Evolutionary conservation across 1,284 basidiomycete genomes (phyloP).

Genomic region (Malassezia equina): DNA sequence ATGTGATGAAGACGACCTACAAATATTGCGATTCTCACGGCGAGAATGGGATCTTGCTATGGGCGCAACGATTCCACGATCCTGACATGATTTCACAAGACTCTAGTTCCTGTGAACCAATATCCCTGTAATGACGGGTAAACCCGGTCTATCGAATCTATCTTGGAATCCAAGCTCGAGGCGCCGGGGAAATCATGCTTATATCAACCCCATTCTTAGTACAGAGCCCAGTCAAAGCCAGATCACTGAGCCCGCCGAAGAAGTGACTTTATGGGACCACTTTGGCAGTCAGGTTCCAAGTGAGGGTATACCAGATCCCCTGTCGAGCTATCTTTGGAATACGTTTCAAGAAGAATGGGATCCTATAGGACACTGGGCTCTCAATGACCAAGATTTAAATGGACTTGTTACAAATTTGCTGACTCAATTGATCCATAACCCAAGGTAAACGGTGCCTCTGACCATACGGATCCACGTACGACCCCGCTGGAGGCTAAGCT

Average conservation of each 20-base stretch:
- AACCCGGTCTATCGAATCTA: not conserved
- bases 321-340: not conserved
- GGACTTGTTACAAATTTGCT: not conserved
- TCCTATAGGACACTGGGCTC: not conserved
- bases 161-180: not conserved
- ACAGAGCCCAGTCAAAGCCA: not conserved
- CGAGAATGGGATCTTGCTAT: not conserved
- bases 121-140: not conserved
- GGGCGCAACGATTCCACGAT: not conserved
- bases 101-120: not conserved
- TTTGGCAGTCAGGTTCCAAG: not conserved
- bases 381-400: not conserved
- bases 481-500: too few relatives aligned
- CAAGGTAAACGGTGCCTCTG: too few relatives aligned
- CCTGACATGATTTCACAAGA: not conserved
- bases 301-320: not conserved
- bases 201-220: not conserved
- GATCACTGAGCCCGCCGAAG: not conserved
- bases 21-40: not conserved
- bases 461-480: too few relatives aligned
- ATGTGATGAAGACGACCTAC: not conserved
- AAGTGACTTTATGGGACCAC: not conserved
- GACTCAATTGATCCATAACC: not conserved
- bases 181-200: not conserved
- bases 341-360: not conserved